phyloP scores from a whole-genome alignment of 441 rosid genomes.

The Jatropha multifida region DNA sequence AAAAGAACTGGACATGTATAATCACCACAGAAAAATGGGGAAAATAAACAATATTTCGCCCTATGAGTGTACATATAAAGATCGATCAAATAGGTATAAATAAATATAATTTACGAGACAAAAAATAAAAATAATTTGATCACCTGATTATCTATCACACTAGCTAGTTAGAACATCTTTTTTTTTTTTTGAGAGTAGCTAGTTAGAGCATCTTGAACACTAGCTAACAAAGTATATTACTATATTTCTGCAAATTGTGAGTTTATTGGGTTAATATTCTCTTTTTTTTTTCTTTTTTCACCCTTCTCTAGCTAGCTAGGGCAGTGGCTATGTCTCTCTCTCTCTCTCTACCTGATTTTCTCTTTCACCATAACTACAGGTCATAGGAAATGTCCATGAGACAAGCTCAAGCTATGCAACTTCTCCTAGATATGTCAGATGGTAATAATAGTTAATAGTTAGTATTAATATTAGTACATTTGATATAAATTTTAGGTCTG shows the following conservation, averaged over 20 bases:
- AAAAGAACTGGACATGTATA: neutral
- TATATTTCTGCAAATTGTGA: neutral
- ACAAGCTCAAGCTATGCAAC: neutral
- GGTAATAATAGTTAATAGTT: neutral
- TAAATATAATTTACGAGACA: constrained; percentile 5
- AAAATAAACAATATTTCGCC: too few relatives aligned
- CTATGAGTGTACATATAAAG: too few relatives aligned
- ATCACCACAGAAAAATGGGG: neutral
- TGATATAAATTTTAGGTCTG: neutral
- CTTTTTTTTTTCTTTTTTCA: neutral
- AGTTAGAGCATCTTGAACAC: neutral
- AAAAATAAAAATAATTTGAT: constrained; percentile 16
- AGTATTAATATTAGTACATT: neutral
- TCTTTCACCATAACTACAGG: constrained; percentile 10
- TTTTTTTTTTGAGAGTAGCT: neutral
- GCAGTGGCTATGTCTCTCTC: neutral
- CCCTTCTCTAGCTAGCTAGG: neutral
- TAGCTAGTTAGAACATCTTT: neutral
- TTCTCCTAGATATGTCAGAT: neutral
- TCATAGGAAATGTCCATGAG: constrained; percentile 25
- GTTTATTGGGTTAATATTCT: neutral
- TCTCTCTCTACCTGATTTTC: neutral
- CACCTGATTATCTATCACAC: neutral
- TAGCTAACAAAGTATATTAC: neutral
- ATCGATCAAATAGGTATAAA: constrained; percentile 8